Base-by-base conservation (phyloP, 2,329 filamentous ascomycete species). In the Ophiognomonia clavigignenti-juglandacearum region DNA sequence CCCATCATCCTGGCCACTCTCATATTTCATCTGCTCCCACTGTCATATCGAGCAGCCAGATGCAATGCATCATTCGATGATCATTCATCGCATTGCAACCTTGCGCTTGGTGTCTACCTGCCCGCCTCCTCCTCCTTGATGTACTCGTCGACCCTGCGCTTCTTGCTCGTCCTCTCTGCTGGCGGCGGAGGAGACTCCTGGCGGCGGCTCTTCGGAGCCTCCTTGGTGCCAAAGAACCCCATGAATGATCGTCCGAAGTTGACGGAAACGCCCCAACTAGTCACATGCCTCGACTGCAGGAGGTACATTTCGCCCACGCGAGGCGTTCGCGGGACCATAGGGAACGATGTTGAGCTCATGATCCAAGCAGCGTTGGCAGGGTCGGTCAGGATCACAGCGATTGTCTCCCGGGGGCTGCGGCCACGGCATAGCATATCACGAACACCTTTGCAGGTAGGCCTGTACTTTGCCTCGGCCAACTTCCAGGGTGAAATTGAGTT, bases 331-430 rank as follows among this genome's bases (percentile, higher is more conserved):
- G n/a, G 13, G 13, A 39, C 16, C 2, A 27, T 16, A 22, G 47
- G 47, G 8, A 50, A 47, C 6, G 47, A 43, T 1, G 26, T 8
- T 2, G 43, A 31, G 27, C 26, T 19, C 20, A 50, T 38, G 22
- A 50, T 50, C 47, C 47, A 50, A 37, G 34, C 23, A 20, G 39
- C 39, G 7, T 20, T 38, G 11, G 18, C 18, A 8, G 43, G 26
- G 16, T 47, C 47, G 22, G 34, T 43, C 22, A 50, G 43, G 14
- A 50, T 36, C 22, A 50, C 34, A 16, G 47, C 47, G 4, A 39
- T 43, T 2, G 38, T 38, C 26, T 37, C 22, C 6, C 13, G 39
- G 3, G 6, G n/a, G 14, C 14, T 24, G 16, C 16, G 13, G n/a
- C 37, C 27, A 13, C 39, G 24, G 3, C 20, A 9, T 9, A 50